Evolutionary conservation across 306 rosid genomes (phyloP), one percentile per base, ranked within the genome.

Genomic region (Mucuna pruriens): DNA sequence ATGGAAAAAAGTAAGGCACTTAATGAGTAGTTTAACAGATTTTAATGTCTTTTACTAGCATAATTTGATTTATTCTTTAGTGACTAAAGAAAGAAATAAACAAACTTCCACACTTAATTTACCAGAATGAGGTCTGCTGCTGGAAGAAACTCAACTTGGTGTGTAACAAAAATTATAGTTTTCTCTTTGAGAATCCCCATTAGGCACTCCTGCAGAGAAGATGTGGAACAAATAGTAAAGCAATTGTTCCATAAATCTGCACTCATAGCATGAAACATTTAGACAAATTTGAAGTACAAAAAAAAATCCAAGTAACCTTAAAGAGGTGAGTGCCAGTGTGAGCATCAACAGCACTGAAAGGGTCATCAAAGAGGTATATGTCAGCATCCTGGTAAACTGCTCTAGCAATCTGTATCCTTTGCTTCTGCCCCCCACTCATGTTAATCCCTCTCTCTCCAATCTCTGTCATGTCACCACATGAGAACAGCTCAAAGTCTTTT

Each of bases 401-500:
- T 55, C 99, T 85, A 58, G 99, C 99, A 36, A 95, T 90, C 75
- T 95, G 98, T 68, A 95, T 91, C 88, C 99, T 91, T 76, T 95
- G 99, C 86, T 95, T 95, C 84, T 95, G 99, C 17, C 99, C 99
- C 26, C 99, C 99, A 84, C 99, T 95, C 98, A 95, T 90, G 75
- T 95, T 95, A 73, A 95, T 93, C 76, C 99, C 99, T 85, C 99
- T 89, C 74, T 95, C 99, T 58, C 99, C 99, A 57, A 93, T 95
- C 82, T 91, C 97, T 7, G 99, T 95, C 26, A 89, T 69, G 63
- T 95, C 99, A n/a, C 98, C 98, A 61, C 79, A 63, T 1, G 96
- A 88, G 82, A 95, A 95, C 46, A 93, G 85, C 89, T 93, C 98
- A 72, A 91, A 90, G 85, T 95, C 99, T 85, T 95, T 95, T 58